Evolutionary conservation across 257 asterid species (phyloP), one percentile per base, ranked within the genome.

Genomic region (Paraleonurus japonicus): DNA sequence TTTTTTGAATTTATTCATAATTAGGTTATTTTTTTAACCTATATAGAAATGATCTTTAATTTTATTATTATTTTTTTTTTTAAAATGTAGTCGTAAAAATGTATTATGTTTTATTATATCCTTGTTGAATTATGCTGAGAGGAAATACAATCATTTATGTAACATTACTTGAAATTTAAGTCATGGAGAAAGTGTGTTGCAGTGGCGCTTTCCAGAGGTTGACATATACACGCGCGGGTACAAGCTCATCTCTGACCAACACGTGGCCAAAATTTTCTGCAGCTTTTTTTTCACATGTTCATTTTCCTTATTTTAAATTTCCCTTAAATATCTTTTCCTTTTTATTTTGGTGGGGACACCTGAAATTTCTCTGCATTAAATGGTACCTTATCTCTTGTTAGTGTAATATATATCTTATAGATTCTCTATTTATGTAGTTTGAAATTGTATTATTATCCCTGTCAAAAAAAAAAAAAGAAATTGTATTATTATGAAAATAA

Each of bases 161-260:
- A 8, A 57, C 35, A 60, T 2, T 70, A 12, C 81, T 80, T 80
- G 35, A 67, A 74, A 76, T 65, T 67, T 2, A 83, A 85, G 83
- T 51, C 54, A 82, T 68, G 54, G 26, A 51, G 2, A 73, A 32
- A 15, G 32, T 66, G 17, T 28, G 89, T 80, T 80, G 81, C 68
- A 45, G 75, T 79, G 85, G 81, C 77, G 72, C 83, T 88, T 74
- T 84, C 86, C 33, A 24, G 82, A 74, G 78, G 84, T 65, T 72
- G 77, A 74, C 76, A 51, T 69, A 19, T 43, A 41, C 85, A 75
- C 81, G 79, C 74, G 76, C 71, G 27, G 32, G 39, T 47, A 13
- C 73, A 68, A 37, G 79, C 65, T 16, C 72, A 8, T 68, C 53
- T 15, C 54, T 16, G 50, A 60, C 35, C 58, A 28, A 81, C 69